Conservation (phyloP, 176 grass and related monocot genomes). For the Triticum urartu region DNA sequence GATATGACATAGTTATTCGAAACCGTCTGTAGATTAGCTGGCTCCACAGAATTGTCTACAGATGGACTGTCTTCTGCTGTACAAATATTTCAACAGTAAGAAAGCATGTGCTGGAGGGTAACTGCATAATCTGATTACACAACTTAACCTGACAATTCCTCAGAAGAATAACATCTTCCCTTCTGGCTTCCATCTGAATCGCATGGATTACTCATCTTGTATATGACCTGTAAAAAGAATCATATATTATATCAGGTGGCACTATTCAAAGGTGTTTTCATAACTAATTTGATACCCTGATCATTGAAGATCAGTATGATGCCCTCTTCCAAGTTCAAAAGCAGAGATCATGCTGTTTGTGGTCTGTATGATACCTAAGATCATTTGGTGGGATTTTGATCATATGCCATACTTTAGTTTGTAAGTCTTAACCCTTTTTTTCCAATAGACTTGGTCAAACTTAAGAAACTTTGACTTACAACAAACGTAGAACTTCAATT, state of each 20-base stretch:
- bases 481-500: no score
- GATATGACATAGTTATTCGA: conserved; percentile 5
- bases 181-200: background rate
- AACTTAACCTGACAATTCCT: conserved; percentile 33
- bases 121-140: background rate
- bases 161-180: background rate
- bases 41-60: background rate
- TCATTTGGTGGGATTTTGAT: no score
- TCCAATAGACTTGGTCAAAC: no score
- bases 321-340: background rate
- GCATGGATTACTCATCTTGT: background rate
- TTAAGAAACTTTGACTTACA: background rate
- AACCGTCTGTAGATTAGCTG: background rate
- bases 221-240: background rate
- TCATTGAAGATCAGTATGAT: background rate
- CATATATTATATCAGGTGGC: background rate
- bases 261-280: background rate
- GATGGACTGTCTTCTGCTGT: background rate
- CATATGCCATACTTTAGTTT: no score
- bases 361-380: no score
- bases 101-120: background rate
- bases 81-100: background rate
- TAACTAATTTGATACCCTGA: background rate
- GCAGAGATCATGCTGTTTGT: background rate
- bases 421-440: no score